phyloP scores from a whole-genome alignment of 257 asterid genomes.

The Eustoma russellianum region DNA sequence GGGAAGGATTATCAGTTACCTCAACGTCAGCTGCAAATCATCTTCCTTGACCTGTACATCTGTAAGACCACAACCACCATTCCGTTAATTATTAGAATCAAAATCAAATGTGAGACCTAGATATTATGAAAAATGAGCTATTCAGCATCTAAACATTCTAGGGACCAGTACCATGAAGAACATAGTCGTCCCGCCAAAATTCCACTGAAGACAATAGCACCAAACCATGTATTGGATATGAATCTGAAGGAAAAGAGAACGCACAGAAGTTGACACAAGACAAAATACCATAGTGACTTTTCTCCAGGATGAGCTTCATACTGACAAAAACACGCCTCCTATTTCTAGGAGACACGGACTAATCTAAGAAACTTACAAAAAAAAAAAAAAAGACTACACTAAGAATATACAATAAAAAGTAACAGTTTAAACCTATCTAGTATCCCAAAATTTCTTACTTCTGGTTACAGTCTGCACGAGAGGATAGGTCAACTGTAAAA shows the following conservation, averaged over 20 bases:
- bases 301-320: not conserved
- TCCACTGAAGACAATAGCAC: slow-evolving; percentile 74
- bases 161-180: slow-evolving; percentile 8
- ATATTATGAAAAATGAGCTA: not conserved
- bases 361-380: too few species aligned
- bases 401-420: too few species aligned
- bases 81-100: not conserved
- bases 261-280: not conserved
- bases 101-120: not conserved
- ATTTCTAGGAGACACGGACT: not conserved
- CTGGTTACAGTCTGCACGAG: slow-evolving; percentile 75
- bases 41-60: not conserved
- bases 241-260: slow-evolving; percentile 32
- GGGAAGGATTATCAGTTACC: not conserved
- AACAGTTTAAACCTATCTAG: too few species aligned
- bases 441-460: slow-evolving; percentile 32
- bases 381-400: too few species aligned
- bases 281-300: not conserved
- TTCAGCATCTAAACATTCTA: not conserved
- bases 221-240: slow-evolving; percentile 90
- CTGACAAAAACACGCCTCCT: not conserved
- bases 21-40: not conserved
- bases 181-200: slow-evolving; percentile 24
- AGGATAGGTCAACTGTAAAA: slow-evolving; percentile 60
- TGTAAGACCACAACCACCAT: not conserved